phyloP scores from a whole-genome alignment of 148 eudicot genomes.

The Amaranthus hypochondriacus region DNA sequence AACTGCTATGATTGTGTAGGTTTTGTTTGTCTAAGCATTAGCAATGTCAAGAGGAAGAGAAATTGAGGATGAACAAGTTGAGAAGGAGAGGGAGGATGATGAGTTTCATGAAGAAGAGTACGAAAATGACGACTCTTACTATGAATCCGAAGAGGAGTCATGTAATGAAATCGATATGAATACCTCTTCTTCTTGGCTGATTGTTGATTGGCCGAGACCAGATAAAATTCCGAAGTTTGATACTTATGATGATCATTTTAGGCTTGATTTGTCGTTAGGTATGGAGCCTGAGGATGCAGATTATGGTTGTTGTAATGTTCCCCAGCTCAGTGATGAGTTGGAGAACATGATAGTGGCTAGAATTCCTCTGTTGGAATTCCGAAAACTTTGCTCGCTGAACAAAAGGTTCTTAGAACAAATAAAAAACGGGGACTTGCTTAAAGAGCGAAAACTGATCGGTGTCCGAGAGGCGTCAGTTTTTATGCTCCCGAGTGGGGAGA shows the following conservation, averaged over 20 bases:
- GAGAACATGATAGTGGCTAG: conserved; percentile 31
- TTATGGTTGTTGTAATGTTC: conserved; percentile 13
- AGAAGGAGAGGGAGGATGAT: conserved; percentile 14
- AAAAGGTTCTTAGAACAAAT: conserved; percentile 24
- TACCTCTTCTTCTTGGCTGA: conserved; percentile 10
- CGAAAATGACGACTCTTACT: neutral
- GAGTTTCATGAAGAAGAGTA: conserved; percentile 14
- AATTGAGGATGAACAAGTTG: conserved; percentile 16
- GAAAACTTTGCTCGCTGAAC: conserved; percentile 22
- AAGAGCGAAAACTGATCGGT: conserved; percentile 41
- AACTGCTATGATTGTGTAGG: conserved; percentile 3
- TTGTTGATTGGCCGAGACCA: conserved; percentile 12
- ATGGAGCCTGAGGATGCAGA: conserved; percentile 46
- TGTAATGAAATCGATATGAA: neutral
- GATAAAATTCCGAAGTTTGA: conserved; percentile 29
- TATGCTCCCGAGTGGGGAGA: conserved; percentile 52
- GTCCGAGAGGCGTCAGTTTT: conserved; percentile 46
- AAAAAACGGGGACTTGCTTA: conserved; percentile 44
- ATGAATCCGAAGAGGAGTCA: conserved; percentile 1
- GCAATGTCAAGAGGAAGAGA: conserved; percentile 33
- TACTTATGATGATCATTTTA: conserved; percentile 10
- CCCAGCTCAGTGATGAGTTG: conserved; percentile 46
- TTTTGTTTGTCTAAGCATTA: conserved; percentile 5
- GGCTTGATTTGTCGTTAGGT: conserved; percentile 18
- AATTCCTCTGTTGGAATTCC: conserved; percentile 25